A percentile compares a stretch with the other conserved stretches of the same genome.
Conservation (phyloP, 495 filamentous ascomycete species). For the Penicillium paradoxum region DNA sequence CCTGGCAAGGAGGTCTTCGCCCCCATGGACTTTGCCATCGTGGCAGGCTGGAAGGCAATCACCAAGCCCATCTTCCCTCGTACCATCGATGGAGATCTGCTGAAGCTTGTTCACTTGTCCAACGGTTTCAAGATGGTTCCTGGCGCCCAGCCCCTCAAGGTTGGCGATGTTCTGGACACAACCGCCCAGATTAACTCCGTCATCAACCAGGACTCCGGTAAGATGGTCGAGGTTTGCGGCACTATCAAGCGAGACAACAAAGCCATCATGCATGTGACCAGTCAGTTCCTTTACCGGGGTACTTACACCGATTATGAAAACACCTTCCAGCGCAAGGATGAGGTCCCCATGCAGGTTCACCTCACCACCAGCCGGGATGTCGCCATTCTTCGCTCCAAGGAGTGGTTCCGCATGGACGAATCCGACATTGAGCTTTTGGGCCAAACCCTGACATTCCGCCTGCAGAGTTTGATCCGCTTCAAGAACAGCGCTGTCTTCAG, state of each 20-base stretch:
- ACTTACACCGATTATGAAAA: slow-evolving; percentile 91
- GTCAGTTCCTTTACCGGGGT: slow-evolving; percentile 94
- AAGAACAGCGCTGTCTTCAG: slow-evolving; percentile 94
- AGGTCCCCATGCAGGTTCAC: slow-evolving; percentile 92
- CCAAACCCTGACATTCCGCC: slow-evolving; percentile 93
- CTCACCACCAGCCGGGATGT: slow-evolving; percentile 83
- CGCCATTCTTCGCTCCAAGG: slow-evolving; percentile 88
- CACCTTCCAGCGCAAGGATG: slow-evolving; percentile 95
- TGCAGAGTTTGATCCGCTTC: slow-evolving; percentile 84
- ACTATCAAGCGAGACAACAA: slow-evolving; percentile 83
- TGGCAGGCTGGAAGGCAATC: slow-evolving; percentile 98
- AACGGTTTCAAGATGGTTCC: slow-evolving; percentile 98
- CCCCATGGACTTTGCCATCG: slow-evolving; percentile 99
- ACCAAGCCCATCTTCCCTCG: slow-evolving; percentile 97
- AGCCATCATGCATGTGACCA: slow-evolving; percentile 97
- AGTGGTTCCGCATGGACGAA: slow-evolving; percentile 88
- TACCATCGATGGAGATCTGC: slow-evolving; percentile 87
- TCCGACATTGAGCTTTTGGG: slow-evolving; percentile 77
- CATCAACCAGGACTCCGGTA: slow-evolving; percentile 95
- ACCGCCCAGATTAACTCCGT: slow-evolving; percentile 96
- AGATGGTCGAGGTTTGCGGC: slow-evolving; percentile 98
- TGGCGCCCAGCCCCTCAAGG: slow-evolving; percentile 88
- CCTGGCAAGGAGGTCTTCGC: slow-evolving; percentile 93
- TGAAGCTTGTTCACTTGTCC: slow-evolving; percentile 92
- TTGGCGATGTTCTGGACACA: slow-evolving; percentile 86